Evolutionary conservation across 495 filamentous ascomycete genomes (phyloP).

Genomic region (Tuber brumale): DNA sequence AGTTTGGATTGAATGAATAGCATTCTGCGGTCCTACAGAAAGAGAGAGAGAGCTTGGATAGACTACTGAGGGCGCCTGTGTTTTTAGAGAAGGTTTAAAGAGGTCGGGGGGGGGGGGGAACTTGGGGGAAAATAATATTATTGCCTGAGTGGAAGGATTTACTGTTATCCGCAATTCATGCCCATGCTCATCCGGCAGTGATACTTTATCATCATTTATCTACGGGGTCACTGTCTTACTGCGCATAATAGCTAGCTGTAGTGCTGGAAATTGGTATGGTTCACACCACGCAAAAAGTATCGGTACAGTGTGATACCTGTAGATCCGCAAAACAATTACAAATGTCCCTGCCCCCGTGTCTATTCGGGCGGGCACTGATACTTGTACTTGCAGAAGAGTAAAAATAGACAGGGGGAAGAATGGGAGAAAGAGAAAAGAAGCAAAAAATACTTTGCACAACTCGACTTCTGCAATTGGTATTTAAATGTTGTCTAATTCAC

Average conservation of each 20-base stretch:
- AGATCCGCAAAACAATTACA: not conserved
- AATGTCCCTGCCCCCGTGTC: not conserved
- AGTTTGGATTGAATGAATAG: no score
- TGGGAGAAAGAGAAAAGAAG: slow-evolving; percentile 3
- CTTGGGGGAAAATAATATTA: not conserved
- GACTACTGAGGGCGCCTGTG: no score
- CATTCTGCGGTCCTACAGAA: no score
- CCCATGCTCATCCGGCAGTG: not conserved
- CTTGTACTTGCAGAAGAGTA: slow-evolving; percentile 10
- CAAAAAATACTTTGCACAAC: slow-evolving; percentile 11
- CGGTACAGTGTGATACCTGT: not conserved
- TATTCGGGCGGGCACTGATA: not conserved
- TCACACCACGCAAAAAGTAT: not conserved
- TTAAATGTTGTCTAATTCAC: slow-evolving; percentile 9
- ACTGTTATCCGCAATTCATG: not conserved
- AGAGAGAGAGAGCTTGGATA: no score
- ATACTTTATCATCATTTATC: not conserved
- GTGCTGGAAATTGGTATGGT: not conserved
- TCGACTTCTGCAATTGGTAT: slow-evolving; percentile 12
- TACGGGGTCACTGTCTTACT: not conserved
- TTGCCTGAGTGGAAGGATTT: not conserved
- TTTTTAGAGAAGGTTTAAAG: no score
- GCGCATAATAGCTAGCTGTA: no score
- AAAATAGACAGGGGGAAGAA: slow-evolving; percentile 12
- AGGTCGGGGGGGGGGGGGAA: not conserved